Evolutionary conservation across 768 basidiomycete genomes (phyloP).

Genomic region (Trametes cingulata): DNA sequence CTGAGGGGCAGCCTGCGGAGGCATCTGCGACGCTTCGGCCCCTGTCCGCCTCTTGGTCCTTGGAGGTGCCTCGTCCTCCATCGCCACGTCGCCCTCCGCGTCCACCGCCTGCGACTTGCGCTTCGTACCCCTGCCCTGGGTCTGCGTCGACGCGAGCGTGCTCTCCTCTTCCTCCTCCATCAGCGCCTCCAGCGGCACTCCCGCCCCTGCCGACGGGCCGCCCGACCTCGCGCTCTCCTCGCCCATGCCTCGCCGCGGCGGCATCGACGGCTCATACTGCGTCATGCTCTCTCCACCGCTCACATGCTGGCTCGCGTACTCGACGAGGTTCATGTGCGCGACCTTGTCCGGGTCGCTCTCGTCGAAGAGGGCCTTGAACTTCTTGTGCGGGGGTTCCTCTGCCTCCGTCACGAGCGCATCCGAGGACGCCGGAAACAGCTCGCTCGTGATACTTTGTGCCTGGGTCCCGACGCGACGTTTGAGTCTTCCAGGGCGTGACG

Average conservation of each 20-base stretch:
- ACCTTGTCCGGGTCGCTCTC: conserved; percentile 54
- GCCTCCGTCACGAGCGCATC: conserved; percentile 32
- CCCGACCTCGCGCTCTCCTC: background rate
- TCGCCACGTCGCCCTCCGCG: conserved; percentile 42
- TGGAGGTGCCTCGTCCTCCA: conserved; percentile 31
- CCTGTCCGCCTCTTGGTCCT: conserved; percentile 46
- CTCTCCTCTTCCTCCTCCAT: conserved; percentile 62
- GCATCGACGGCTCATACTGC: conserved; percentile 27
- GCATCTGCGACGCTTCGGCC: conserved; percentile 29
- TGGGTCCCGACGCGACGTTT: conserved; percentile 54
- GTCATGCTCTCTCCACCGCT: conserved; percentile 26
- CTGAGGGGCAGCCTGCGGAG: background rate
- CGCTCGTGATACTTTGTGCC: conserved; percentile 28
- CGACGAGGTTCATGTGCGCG: conserved; percentile 23
- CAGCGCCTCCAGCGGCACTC: conserved; percentile 35
- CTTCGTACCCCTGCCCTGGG: conserved; percentile 36
- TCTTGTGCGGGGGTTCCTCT: conserved; percentile 63
- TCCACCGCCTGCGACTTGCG: conserved; percentile 38
- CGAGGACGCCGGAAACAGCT: conserved; percentile 22
- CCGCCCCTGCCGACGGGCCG: conserved; percentile 1
- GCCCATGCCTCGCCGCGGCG: conserved; percentile 13
- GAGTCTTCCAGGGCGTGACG: conserved; percentile 31
- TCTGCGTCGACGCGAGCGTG: conserved; percentile 15
- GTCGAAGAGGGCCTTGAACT: conserved; percentile 71
- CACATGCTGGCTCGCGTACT: conserved; percentile 20